Conservation (phyloP, 2,329 filamentous ascomycete genomes). For the Helminthosporium solani region DNA sequence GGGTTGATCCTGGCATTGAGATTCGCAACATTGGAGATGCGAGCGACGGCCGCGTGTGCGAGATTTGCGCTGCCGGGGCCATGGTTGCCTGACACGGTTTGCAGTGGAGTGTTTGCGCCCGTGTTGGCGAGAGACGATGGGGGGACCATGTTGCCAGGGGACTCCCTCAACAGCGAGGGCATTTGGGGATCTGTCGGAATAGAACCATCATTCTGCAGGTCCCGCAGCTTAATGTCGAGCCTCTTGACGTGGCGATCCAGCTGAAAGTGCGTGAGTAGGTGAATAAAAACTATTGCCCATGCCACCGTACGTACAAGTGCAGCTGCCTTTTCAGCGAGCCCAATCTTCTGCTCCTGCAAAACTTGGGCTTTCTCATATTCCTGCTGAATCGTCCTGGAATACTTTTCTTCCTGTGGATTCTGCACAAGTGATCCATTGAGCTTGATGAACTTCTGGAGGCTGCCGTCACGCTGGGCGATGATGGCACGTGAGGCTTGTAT, state of each 20-base stretch:
- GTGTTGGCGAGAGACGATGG: constrained; percentile 48
- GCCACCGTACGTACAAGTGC: constrained; percentile 57
- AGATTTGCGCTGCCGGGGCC: constrained; percentile 55
- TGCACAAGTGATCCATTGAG: constrained; percentile 69
- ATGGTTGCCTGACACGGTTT: constrained; percentile 57
- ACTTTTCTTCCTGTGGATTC: constrained; percentile 73
- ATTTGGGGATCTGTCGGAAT: constrained; percentile 60
- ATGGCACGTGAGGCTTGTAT: constrained; percentile 68
- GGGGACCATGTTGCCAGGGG: constrained; percentile 52
- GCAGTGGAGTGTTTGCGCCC: constrained; percentile 52
- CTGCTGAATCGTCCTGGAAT: constrained; percentile 66
- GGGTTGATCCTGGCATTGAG: constrained; percentile 31
- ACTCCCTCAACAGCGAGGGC: constrained; percentile 57
- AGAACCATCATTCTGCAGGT: constrained; percentile 60
- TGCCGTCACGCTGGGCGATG: constrained; percentile 70
- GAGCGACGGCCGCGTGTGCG: constrained; percentile 50
- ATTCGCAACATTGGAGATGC: constrained; percentile 43
- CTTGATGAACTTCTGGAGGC: constrained; percentile 80
- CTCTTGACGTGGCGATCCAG: constrained; percentile 65
- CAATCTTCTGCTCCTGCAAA: constrained; percentile 73
- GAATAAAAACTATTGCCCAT: background rate
- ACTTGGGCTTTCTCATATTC: constrained; percentile 69
- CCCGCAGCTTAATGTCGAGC: constrained; percentile 62
- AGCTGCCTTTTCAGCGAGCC: constrained; percentile 64
- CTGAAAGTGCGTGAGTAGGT: constrained; percentile 24